Conservation (phyloP, 352 stramenopile genomes). For the Globisporangium nunn region DNA sequence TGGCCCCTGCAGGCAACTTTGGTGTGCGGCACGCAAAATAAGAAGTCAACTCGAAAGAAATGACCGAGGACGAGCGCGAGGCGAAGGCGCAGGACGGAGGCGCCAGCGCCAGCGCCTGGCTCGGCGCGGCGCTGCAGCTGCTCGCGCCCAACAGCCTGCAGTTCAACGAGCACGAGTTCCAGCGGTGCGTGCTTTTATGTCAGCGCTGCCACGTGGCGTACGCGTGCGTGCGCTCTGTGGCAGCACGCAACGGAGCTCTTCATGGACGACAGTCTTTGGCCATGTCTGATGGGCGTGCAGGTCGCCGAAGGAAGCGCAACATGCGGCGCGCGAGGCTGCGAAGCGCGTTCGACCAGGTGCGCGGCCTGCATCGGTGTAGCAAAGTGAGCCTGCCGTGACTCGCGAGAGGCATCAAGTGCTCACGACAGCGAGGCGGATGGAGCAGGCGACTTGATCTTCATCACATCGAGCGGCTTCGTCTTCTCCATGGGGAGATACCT, state of each 20-base stretch:
- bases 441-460: conserved; percentile 75
- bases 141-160: conserved; percentile 66
- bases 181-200: conserved; percentile 25
- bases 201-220: too few species aligned
- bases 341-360: conserved; percentile 59
- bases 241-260: too few species aligned
- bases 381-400: not conserved
- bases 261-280: not conserved
- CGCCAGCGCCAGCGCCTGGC: conserved; percentile 19
- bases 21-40: too few species aligned
- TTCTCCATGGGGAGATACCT: conserved; percentile 60
- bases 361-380: not conserved
- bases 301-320: conserved; percentile 47
- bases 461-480: conserved; percentile 62
- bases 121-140: conserved; percentile 37
- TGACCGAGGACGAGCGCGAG: too few species aligned
- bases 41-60: too few species aligned
- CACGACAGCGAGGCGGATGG: not conserved
- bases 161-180: conserved; percentile 72
- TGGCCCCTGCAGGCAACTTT: too few species aligned
- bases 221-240: not conserved
- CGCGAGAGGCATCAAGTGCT: not conserved
- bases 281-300: conserved; percentile 13
- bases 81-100: too few species aligned
- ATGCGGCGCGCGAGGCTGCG: conserved; percentile 45